These are phyloP conservation scores for Ciborinia camelliae DNA, from an alignment of 2,329 filamentous ascomycete genomes.

Conservation along the genomic window DNA sequence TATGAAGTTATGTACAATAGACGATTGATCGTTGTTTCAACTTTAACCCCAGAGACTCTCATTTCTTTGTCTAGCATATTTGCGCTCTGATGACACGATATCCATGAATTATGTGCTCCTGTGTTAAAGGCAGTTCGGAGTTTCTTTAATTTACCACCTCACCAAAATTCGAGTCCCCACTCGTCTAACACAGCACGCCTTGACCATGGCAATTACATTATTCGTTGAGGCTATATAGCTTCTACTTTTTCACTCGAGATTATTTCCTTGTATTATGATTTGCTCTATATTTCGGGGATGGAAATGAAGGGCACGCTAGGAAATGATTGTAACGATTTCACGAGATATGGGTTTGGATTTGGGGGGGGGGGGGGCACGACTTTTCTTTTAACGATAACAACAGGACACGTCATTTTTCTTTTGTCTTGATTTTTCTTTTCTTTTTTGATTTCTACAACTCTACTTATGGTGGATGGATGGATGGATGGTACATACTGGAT, in stretches of 20 bases:
- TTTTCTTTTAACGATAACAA: not conserved
- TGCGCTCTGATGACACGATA: not conserved
- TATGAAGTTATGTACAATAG: not conserved
- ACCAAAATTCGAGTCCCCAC: not conserved
- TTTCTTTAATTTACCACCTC: not conserved
- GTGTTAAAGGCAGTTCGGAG: not conserved
- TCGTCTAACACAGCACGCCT: not conserved
- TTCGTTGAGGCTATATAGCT: not conserved
- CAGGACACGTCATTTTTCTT: not conserved
- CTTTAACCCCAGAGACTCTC: not conserved
- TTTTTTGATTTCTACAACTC: not conserved
- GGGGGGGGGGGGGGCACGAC: not conserved
- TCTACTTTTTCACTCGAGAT: conserved; percentile 6
- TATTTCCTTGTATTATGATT: conserved; percentile 4
- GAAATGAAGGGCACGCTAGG: conserved; percentile 5
- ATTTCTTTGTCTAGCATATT: conserved; percentile 9
- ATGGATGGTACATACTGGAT: conserved; percentile 4
- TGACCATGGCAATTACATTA: not conserved
- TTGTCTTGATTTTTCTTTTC: not conserved
- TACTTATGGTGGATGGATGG: conserved; percentile 2
- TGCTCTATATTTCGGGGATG: not conserved
- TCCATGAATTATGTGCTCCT: not conserved
- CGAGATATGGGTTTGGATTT: conserved; percentile 1
- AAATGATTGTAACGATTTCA: conserved; percentile 18
- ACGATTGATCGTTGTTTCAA: not conserved